Conservation (phyloP, 2,329 filamentous ascomycete genomes). For the Penicillium sp. region DNA sequence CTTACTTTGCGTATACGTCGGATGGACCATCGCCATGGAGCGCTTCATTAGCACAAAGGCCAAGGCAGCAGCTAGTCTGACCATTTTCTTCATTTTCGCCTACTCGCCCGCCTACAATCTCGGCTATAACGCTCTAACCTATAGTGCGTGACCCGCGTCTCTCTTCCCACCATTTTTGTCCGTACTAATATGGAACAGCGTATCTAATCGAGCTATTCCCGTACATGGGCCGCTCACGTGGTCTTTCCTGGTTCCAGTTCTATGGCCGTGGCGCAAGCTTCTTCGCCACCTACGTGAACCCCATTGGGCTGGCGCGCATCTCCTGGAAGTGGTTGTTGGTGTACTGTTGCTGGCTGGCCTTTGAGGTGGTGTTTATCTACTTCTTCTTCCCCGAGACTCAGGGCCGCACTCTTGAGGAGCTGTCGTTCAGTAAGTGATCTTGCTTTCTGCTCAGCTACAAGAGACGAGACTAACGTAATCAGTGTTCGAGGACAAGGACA, state of each 20-base stretch:
- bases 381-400: constrained; percentile 53
- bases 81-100: constrained; percentile 63
- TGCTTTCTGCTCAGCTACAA: background rate
- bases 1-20: constrained; percentile 59
- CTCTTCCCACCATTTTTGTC: background rate
- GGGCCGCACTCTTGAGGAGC: constrained; percentile 49
- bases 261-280: constrained; percentile 56
- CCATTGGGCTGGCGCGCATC: constrained; percentile 49
- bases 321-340: constrained; percentile 51
- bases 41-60: constrained; percentile 40
- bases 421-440: constrained; percentile 49
- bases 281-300: constrained; percentile 55
- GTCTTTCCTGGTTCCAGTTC: constrained; percentile 62
- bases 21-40: constrained; percentile 57
- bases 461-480: constrained; percentile 19
- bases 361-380: constrained; percentile 50
- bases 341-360: constrained; percentile 49
- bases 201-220: constrained; percentile 65
- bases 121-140: constrained; percentile 68
- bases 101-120: constrained; percentile 66
- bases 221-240: constrained; percentile 60
- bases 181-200: constrained; percentile 17
- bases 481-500: constrained; percentile 46
- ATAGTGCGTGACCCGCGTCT: constrained; percentile 25
- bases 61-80: constrained; percentile 43